Conservation (phyloP, 2,329 filamentous ascomycete genomes). For the Aaosphaeria pasadenensis region DNA sequence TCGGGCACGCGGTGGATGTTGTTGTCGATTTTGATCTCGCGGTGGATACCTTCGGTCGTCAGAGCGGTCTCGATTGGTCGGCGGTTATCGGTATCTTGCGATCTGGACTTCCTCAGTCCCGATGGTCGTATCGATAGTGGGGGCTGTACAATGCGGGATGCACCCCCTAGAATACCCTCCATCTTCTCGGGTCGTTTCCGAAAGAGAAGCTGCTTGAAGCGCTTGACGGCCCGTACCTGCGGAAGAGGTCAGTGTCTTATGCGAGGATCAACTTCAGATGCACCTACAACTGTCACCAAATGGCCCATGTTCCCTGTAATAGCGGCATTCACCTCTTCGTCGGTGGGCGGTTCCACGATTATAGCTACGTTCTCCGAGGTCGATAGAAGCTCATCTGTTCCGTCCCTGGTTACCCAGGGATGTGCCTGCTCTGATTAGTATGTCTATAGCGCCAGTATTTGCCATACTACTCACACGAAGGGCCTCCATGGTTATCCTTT, state of each 20-base stretch:
- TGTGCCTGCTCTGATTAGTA: constrained; percentile 63
- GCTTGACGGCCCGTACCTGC: constrained; percentile 84
- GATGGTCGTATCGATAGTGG: constrained; percentile 51
- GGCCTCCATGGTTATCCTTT: constrained; percentile 78
- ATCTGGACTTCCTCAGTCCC: constrained; percentile 45
- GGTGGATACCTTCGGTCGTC: constrained; percentile 54
- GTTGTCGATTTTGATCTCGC: constrained; percentile 39
- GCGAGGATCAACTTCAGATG: background rate
- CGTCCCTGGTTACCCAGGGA: constrained; percentile 84
- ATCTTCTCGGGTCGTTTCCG: constrained; percentile 54
- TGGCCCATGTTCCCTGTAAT: constrained; percentile 89
- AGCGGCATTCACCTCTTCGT: constrained; percentile 84
- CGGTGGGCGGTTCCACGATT: constrained; percentile 78
- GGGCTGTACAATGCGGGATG: constrained; percentile 57
- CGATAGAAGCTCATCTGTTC: constrained; percentile 73
- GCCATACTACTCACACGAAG: constrained; percentile 62
- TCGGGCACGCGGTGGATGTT: constrained; percentile 18
- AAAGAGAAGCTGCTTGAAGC: constrained; percentile 75
- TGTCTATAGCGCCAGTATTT: background rate
- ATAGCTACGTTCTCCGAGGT: constrained; percentile 83
- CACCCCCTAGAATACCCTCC: constrained; percentile 59
- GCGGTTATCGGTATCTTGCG: constrained; percentile 52
- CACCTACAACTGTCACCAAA: constrained; percentile 72
- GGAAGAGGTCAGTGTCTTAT: background rate
- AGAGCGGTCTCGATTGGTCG: constrained; percentile 48